Evolutionary conservation across 2,329 filamentous ascomycete genomes (phyloP).

Genomic region (Epichloe glyceriae): DNA sequence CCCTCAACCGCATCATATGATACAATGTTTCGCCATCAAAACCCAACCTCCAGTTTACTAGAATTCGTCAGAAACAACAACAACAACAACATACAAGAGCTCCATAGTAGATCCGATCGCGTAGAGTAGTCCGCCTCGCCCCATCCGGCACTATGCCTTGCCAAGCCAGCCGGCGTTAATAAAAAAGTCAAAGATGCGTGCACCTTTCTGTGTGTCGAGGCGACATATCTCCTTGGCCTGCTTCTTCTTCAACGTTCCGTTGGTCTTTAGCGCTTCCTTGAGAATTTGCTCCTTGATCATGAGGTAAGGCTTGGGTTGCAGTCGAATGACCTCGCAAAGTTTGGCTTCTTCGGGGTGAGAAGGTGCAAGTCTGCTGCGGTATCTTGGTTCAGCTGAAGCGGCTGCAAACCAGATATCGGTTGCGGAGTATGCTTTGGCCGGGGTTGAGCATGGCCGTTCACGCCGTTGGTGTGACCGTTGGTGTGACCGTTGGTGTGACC

Average conservation of each 20-base stretch:
- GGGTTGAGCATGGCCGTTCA: slow-evolving; percentile 21
- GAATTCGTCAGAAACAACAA: not conserved
- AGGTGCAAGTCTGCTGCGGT: slow-evolving; percentile 75
- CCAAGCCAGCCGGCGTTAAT: slow-evolving; percentile 85
- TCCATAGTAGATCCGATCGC: too few relatives aligned
- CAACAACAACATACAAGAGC: not conserved
- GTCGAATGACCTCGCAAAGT: slow-evolving; percentile 68
- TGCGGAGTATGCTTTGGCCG: slow-evolving; percentile 41
- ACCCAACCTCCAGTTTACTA: not conserved
- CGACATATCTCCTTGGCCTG: slow-evolving; percentile 74
- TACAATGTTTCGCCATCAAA: not conserved
- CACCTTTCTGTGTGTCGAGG: slow-evolving; percentile 74
- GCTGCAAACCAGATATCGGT: slow-evolving; percentile 46
- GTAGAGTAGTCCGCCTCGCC: not conserved
- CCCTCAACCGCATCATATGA: not conserved
- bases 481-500: too few relatives aligned
- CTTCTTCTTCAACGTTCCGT: slow-evolving; percentile 86
- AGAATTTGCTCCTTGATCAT: slow-evolving; percentile 90
- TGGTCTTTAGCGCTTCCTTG: slow-evolving; percentile 78
- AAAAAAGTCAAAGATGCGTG: slow-evolving; percentile 87
- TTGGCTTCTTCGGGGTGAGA: slow-evolving; percentile 74
- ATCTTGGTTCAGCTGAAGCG: slow-evolving; percentile 59
- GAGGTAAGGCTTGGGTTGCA: slow-evolving; percentile 89
- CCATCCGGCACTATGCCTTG: slow-evolving; percentile 45
- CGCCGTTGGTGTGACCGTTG: slow-evolving; percentile 15